Conservation (phyloP, 1,139 yeast species). For the Yamadazyma epiphylla region DNA sequence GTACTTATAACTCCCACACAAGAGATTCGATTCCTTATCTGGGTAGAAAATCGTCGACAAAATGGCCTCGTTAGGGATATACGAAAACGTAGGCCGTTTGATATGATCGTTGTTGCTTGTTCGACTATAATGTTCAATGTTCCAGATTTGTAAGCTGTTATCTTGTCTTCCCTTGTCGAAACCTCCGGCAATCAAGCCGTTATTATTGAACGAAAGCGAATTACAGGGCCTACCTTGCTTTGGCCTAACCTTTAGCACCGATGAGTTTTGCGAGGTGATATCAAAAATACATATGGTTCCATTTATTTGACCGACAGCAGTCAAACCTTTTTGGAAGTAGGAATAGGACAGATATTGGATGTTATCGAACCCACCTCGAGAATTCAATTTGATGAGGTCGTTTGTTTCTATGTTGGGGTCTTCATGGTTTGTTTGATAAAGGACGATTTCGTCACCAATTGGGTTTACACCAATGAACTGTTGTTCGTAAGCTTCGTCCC, state of each 20-base stretch:
- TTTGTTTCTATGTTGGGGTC: conserved; percentile 31
- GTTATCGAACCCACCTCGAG: conserved; percentile 64
- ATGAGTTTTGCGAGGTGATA: conserved; percentile 36
- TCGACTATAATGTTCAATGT: conserved; percentile 56
- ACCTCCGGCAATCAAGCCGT: conserved; percentile 71
- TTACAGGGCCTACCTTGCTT: conserved; percentile 75
- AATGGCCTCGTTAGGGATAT: conserved; percentile 71
- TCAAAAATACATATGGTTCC: conserved; percentile 69
- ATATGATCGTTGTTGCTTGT: conserved; percentile 39
- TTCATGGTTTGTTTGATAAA: conserved; percentile 53
- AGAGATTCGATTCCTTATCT: conserved; percentile 49
- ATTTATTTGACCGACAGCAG: conserved; percentile 70
- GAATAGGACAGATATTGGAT: conserved; percentile 74
- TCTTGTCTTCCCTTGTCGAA: conserved; percentile 79
- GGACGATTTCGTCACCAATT: conserved; percentile 60
- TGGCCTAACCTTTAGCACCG: conserved; percentile 51
- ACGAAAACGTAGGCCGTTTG: conserved; percentile 55
- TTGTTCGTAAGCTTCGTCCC: conserved; percentile 57
- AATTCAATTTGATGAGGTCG: conserved; percentile 44
- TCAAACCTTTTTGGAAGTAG: conserved; percentile 49
- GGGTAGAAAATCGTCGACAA: conserved; percentile 67
- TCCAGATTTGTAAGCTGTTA: conserved; percentile 77
- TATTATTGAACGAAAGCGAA: conserved; percentile 62
- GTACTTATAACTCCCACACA: conserved; percentile 77
- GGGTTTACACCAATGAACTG: conserved; percentile 63